These are phyloP conservation scores for Globisporangium paroecandrum DNA, from an alignment of 352 stramenopile genomes.

Conservation along the genomic window DNA sequence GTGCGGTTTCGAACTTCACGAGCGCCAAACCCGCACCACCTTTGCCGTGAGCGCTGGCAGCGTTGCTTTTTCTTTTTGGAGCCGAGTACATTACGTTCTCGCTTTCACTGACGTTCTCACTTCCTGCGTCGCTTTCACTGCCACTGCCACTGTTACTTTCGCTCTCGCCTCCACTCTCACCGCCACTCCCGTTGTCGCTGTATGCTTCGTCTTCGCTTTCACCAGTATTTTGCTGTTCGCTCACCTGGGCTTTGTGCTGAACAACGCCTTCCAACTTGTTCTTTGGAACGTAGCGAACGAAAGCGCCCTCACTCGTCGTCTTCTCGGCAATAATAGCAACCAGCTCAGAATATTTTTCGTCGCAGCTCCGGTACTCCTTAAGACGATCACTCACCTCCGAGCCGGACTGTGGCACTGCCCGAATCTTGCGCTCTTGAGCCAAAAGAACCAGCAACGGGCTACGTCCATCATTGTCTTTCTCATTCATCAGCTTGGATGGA, in stretches of 20 bases:
- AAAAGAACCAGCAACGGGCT: constrained; percentile 57
- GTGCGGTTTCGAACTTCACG: constrained; percentile 41
- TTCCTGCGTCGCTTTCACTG: neutral
- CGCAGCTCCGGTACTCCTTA: constrained; percentile 29
- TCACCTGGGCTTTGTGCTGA: neutral
- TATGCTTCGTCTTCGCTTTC: constrained; percentile 17
- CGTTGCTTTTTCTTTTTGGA: neutral
- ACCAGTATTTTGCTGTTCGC: constrained; percentile 1
- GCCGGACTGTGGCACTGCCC: constrained; percentile 14
- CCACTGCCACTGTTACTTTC: constrained; percentile 10
- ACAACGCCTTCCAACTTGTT: neutral
- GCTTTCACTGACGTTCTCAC: constrained; percentile 3
- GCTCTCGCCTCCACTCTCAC: constrained; percentile 16
- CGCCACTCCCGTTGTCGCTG: constrained; percentile 12
- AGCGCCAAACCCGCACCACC: constrained; percentile 20
- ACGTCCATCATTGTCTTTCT: constrained; percentile 39
- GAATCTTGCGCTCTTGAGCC: constrained; percentile 23
- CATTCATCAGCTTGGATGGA: constrained; percentile 37
- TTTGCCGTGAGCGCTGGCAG: neutral
- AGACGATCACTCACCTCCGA: constrained; percentile 35
- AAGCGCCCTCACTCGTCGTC: constrained; percentile 31
- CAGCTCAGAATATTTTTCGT: constrained; percentile 39
- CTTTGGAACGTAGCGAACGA: constrained; percentile 21
- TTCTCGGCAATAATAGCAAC: constrained; percentile 52
- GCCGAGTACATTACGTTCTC: neutral